Conservation (phyloP, 352 stramenopile species). For the Globisporangium camurandrum region DNA sequence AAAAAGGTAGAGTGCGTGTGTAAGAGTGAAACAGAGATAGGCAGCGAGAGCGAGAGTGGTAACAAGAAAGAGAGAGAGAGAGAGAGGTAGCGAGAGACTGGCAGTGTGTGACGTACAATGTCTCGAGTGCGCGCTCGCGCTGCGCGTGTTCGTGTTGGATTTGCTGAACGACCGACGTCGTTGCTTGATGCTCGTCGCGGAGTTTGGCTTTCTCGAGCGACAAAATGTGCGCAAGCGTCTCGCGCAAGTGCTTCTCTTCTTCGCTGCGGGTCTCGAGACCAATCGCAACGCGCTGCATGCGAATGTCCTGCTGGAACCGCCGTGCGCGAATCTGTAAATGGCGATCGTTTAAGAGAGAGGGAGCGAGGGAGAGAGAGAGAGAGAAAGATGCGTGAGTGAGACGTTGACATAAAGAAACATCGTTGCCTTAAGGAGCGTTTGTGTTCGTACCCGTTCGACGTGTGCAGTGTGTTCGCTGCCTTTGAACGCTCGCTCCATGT, state of each 20-base stretch:
- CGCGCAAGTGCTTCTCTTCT: slow-evolving; percentile 59
- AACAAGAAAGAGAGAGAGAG: background rate
- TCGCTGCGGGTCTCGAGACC: slow-evolving; percentile 51
- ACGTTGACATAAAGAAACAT: no score
- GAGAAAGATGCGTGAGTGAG: no score
- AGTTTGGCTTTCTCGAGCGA: slow-evolving; percentile 61
- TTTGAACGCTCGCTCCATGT: slow-evolving; percentile 55
- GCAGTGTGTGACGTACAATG: slow-evolving; percentile 31
- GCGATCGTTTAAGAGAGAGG: no score
- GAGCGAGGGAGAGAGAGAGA: no score
- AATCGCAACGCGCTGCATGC: slow-evolving; percentile 53
- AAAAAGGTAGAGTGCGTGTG: no score
- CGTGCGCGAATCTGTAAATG: slow-evolving; percentile 39
- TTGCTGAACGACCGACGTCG: slow-evolving; percentile 31
- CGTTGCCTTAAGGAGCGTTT: no score
- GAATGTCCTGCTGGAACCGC: slow-evolving; percentile 61
- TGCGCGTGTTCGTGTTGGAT: slow-evolving; percentile 57
- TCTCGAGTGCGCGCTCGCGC: slow-evolving; percentile 53
- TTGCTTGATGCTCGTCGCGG: slow-evolving; percentile 51
- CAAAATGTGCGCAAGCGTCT: slow-evolving; percentile 58
- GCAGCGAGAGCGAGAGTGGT: background rate
- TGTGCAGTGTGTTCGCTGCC: slow-evolving; percentile 52
- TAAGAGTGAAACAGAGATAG: background rate
- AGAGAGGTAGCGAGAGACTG: background rate
- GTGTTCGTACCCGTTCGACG: slow-evolving; percentile 37